A percentile compares a stretch with the other conserved stretches of the same genome.
Conservation (phyloP, 768 basidiomycete genomes). For the Phylloporus sp. region DNA sequence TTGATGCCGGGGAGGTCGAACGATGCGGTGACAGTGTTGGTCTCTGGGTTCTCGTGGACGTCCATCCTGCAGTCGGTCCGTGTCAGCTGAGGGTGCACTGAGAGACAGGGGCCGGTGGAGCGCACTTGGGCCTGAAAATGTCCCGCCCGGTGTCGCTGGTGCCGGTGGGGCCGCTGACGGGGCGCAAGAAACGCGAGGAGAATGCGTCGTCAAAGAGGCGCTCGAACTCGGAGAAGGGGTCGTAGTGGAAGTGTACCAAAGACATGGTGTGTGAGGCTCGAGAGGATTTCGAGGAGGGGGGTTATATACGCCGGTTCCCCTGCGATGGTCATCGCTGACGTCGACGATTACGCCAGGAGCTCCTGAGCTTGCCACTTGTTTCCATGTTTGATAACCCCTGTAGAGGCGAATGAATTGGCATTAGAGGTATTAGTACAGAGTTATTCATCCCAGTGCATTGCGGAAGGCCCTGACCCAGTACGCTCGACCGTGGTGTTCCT, state of each 20-base stretch:
- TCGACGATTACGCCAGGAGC: not conserved
- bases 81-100: not conserved
- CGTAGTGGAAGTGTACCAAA: constrained; percentile 29
- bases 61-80: constrained; percentile 43
- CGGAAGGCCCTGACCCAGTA: constrained; percentile 86
- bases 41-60: constrained; percentile 44
- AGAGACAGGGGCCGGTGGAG: not conserved
- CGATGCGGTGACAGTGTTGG: constrained; percentile 46
- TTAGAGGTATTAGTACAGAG: no score
- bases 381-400: not conserved
- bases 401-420: not conserved
- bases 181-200: constrained; percentile 22
- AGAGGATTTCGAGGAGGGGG: no score
- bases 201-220: constrained; percentile 41
- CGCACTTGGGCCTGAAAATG: constrained; percentile 31
- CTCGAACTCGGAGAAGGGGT: constrained; percentile 39
- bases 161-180: not conserved
- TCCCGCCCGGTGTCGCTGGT: constrained; percentile 13
- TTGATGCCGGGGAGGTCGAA: constrained; percentile 56
- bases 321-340: constrained; percentile 1
- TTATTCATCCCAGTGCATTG: constrained; percentile 77
- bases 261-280: constrained; percentile 26
- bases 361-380: not conserved
- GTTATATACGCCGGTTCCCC: constrained; percentile 3
- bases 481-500: constrained; percentile 53